Evolutionary conservation across 805 yeast genomes (phyloP), one percentile per base, ranked within the genome.

Genomic region (Spathaspora hagerdaliae): DNA sequence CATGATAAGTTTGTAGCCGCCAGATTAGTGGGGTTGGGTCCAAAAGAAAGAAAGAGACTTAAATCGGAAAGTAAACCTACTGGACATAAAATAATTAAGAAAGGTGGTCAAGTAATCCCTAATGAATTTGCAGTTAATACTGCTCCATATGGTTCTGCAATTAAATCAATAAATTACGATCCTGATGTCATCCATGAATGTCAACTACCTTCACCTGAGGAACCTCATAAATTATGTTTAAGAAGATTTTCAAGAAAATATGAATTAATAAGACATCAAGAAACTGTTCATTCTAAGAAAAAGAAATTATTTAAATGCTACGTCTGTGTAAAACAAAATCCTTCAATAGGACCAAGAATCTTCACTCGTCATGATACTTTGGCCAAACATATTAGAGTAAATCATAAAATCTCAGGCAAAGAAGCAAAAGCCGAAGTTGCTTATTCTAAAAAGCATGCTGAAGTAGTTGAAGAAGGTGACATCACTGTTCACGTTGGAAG

Each of bases 351-450:
- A 2, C 80, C 82, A 41, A 83, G 92, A 71, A 89, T 96, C 1
- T 92, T 94, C 59, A 86, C 96, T 45, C 79, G 99, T 51, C 85
- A 90, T 61, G 99, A 92, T 67, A 97, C 99, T 1, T 75, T 92
- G 51, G 87, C 96, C 13, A 82, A 97, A 62, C 99, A 92, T 64
- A 83, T 91, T 5, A 53, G 77, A 36, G 77, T 72, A 3, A 72
- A 72, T 49, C 77, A 72, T 56, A 65, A 70, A 49, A 71, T 71
- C 1, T 65, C 73, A 1, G 76, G 75, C 29, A 70, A 71, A 45
- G 77, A 71, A 50, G 77, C 77, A 12, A 72, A 72, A 50, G 73
- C 73, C 0, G 76, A 71, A 50, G 76, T 72, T 35, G 75, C 75
- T 0, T 71, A 61, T 51, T 66, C 74, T 11, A 72, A 72, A 51